A percentile compares a stretch with the other conserved stretches of the same genome.
Evolutionary conservation across 176 grass and related monocot species (phyloP).

Genomic region (Microstegium vimineum): DNA sequence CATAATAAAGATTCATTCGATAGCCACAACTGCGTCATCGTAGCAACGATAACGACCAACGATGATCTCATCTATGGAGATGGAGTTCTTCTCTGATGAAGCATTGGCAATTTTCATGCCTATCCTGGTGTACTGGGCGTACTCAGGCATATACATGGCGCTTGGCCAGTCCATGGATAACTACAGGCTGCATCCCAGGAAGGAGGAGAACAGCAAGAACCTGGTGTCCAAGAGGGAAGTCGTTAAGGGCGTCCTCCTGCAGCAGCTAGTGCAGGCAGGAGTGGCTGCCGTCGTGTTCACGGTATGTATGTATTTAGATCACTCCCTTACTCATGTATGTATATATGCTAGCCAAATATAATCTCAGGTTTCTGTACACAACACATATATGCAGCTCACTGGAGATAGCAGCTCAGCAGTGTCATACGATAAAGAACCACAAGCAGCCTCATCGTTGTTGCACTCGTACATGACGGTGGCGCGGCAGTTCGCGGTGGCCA

Average conservation of each 20-base stretch:
- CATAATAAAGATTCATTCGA: too few relatives aligned
- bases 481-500: constrained; percentile 15
- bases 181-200: constrained; percentile 41
- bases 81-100: constrained; percentile 29
- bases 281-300: constrained; percentile 3
- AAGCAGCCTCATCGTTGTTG: too few relatives aligned
- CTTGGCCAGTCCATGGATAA: constrained; percentile 24
- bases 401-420: too few relatives aligned
- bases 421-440: too few relatives aligned
- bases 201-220: constrained; percentile 42
- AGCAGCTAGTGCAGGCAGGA: constrained; percentile 39
- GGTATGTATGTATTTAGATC: not conserved
- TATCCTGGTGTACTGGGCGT: constrained; percentile 47
- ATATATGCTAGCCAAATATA: too few relatives aligned
- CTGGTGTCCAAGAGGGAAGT: constrained; percentile 37
- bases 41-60: too few relatives aligned
- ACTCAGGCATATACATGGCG: constrained; percentile 30
- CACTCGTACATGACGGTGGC: too few relatives aligned
- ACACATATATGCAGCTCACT: not conserved
- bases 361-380: too few relatives aligned
- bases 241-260: constrained; percentile 31
- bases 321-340: too few relatives aligned
- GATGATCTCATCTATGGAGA: not conserved
- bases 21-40: too few relatives aligned
- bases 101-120: constrained; percentile 27